These are phyloP conservation scores for Bifiguratus adelaidae DNA, from an alignment of 192 early-diverging fungal genomes.

Conservation along the genomic window DNA sequence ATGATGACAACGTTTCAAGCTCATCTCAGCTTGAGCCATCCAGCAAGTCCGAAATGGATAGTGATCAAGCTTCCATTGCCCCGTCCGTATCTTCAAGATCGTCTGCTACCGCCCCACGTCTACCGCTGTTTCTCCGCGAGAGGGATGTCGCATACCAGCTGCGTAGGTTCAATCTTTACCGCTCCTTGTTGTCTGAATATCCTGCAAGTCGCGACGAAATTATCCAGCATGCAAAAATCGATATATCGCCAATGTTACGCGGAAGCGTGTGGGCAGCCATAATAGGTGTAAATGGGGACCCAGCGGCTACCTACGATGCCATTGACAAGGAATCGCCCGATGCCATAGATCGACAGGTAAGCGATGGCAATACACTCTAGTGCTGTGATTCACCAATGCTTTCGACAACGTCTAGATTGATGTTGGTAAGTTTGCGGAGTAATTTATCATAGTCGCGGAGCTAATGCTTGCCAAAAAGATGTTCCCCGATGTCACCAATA, in stretches of 20 bases:
- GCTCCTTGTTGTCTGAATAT: slow-evolving; percentile 38
- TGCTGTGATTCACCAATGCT: not conserved
- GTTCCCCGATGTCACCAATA: slow-evolving; percentile 62
- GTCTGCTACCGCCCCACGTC: slow-evolving; percentile 15
- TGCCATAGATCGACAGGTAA: slow-evolving; percentile 45
- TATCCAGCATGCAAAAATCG: slow-evolving; percentile 44
- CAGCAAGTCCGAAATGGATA: not conserved
- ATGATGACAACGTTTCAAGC: too few relatives aligned
- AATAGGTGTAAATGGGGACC: slow-evolving; percentile 43
- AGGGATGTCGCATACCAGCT: slow-evolving; percentile 50
- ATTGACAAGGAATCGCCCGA: slow-evolving; percentile 41
- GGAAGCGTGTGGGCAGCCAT: slow-evolving; percentile 59
- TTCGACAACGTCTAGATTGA: slow-evolving; percentile 6
- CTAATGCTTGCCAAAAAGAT: too few relatives aligned
- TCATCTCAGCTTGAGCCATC: too few relatives aligned
- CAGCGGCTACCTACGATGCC: slow-evolving; percentile 32
- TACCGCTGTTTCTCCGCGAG: slow-evolving; percentile 38
- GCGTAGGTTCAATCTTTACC: slow-evolving; percentile 38
- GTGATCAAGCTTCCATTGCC: not conserved
- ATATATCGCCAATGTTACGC: slow-evolving; percentile 48
- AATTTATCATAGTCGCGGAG: too few relatives aligned
- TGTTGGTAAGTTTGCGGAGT: slow-evolving; percentile 9
- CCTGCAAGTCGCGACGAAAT: slow-evolving; percentile 44
- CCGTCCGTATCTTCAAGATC: not conserved
- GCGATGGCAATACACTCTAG: not conserved